phyloP scores from a whole-genome alignment of 176 grass and related monocot genomes.

The Carex littledalei region DNA sequence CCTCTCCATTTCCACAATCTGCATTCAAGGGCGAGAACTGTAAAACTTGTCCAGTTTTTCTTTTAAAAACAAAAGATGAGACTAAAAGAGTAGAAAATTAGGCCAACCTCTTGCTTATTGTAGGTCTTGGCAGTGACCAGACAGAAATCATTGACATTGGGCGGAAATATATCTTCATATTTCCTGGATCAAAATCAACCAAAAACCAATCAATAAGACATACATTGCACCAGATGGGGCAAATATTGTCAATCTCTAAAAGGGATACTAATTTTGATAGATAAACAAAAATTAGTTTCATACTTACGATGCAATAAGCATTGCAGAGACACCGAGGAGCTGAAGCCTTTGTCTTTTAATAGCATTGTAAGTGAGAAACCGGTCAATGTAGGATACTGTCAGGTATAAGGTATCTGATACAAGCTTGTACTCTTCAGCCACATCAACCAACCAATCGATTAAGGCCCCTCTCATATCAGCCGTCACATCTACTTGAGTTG shows the following conservation, averaged over 20 bases:
- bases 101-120: slow-evolving; percentile 54
- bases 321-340: slow-evolving; percentile 66
- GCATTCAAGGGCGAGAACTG: too few relatives aligned
- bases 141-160: slow-evolving; percentile 69
- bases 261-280: not conserved
- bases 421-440: slow-evolving; percentile 90
- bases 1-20: too few relatives aligned
- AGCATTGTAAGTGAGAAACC: slow-evolving; percentile 56
- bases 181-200: slow-evolving; percentile 40
- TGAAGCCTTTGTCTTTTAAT: slow-evolving; percentile 44
- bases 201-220: not conserved
- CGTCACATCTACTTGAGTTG: slow-evolving; percentile 53
- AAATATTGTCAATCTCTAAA: not conserved
- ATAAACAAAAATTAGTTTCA: not conserved
- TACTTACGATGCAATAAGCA: slow-evolving; percentile 72
- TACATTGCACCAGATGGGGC: not conserved
- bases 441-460: slow-evolving; percentile 86
- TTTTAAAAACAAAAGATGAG: not conserved
- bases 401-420: slow-evolving; percentile 67
- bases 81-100: not conserved
- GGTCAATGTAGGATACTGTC: slow-evolving; percentile 60
- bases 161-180: slow-evolving; percentile 80
- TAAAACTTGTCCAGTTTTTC: not conserved
- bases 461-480: slow-evolving; percentile 66
- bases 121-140: slow-evolving; percentile 88